Percentiles rank a stretch among this genome's conserved stretches.
These are phyloP conservation scores for Scedosporium dehoogii DNA, from an alignment of 2,329 filamentous ascomycete species.

Conservation along the genomic window DNA sequence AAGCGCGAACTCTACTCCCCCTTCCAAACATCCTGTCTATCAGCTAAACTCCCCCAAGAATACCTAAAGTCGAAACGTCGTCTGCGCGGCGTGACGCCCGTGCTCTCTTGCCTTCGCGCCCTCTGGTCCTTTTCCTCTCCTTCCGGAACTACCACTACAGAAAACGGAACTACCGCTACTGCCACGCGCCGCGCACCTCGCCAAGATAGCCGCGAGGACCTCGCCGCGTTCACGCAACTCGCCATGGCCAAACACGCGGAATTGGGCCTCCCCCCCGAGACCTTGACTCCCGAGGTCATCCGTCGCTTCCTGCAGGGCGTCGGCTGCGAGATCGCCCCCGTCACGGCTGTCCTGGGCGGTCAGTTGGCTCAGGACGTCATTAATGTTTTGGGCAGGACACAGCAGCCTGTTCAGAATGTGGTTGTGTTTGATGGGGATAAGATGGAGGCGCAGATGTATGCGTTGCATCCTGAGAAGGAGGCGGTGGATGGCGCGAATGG, in stretches of 20 bases:
- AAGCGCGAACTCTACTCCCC: slow-evolving; percentile 89
- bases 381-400: slow-evolving; percentile 81
- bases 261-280: slow-evolving; percentile 58
- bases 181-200: slow-evolving; percentile 19
- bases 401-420: slow-evolving; percentile 94
- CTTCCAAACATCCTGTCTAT: slow-evolving; percentile 71
- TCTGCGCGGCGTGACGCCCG: slow-evolving; percentile 66
- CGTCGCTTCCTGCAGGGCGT: slow-evolving; percentile 81
- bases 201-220: slow-evolving; percentile 52
- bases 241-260: slow-evolving; percentile 71
- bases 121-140: slow-evolving; percentile 69
- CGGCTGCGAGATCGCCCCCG: slow-evolving; percentile 73
- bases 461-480: slow-evolving; percentile 61
- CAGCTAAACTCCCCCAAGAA: slow-evolving; percentile 60
- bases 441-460: slow-evolving; percentile 69
- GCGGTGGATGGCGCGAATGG: slow-evolving; percentile 35
- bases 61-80: slow-evolving; percentile 58
- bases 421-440: slow-evolving; percentile 81
- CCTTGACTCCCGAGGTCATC: slow-evolving; percentile 61
- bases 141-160: slow-evolving; percentile 20
- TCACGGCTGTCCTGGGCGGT: slow-evolving; percentile 81
- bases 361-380: slow-evolving; percentile 93
- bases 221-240: slow-evolving; percentile 66
- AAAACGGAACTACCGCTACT: neutral
- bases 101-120: slow-evolving; percentile 77